Base-by-base conservation (phyloP, 768 basidiomycete genomes). In the Tylopilus cervinicoccineus region DNA sequence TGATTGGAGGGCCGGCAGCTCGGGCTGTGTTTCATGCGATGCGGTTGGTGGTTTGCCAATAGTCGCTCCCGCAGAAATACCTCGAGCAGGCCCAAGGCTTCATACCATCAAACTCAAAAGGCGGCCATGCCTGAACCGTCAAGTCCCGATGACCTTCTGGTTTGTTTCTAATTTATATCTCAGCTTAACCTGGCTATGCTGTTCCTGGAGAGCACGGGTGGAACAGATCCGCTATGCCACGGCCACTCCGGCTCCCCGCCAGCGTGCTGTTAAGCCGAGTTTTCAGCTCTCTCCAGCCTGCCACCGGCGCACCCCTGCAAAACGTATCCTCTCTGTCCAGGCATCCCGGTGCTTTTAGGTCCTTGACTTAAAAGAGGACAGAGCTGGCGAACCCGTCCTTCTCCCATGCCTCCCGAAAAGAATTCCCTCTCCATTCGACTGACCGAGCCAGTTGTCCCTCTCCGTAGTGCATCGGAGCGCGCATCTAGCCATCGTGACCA, bases 391-490 rank as follows among this genome's bases (percentile, higher is more conserved):
- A 26, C 11, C 20, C 12, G 33, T 22, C 42, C n/a, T 19, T 39
- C 3, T 19, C 14, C 14, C 53, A 60, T 60, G 53, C 24, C 28
- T 45, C 44, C 46, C n/a, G 53, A 57, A 12, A 77, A 72, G 47
- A 78, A 71, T 58, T 64, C 73, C 14, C 69, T 83, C 11, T 68
- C 71, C 16, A 80, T 90, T 52, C 74, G 76, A 20, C 73, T 91
- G 45, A 82, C 84, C 5, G 88, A 91, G 60, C 79, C 85, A 4
- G 85, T 85, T 43, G 79, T 89, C 45, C 84, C 86, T 63, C 75
- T 91, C 36, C 74, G 79, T 42, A 67, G 60, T 52, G 48, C 73
- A 22, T 31, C 41, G 41, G 77, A 79, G 57, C 71, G 69, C 10
- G 9, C 52, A 24, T 19, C 43, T 8, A 46, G 55, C 63, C 33